Evolutionary conservation across 129 eudicot species (phyloP).

Genomic region (Erigeron canadensis): DNA sequence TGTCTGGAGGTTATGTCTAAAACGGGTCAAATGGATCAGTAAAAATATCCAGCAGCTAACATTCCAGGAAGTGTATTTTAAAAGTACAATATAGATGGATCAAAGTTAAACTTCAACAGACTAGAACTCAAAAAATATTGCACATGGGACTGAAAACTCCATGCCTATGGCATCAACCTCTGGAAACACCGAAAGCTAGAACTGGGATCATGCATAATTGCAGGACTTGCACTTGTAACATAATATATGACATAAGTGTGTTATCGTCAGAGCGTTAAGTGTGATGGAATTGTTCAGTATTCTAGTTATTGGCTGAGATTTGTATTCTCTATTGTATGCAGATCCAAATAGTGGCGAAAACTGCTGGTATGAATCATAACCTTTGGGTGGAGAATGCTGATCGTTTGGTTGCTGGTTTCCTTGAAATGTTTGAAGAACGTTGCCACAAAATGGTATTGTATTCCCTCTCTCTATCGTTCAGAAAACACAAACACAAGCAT

Average conservation of each 20-base stretch:
- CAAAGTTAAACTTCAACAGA: too few species aligned
- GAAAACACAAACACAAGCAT: conserved; percentile 1
- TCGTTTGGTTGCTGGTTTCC: conserved; percentile 97
- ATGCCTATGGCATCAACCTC: too few species aligned
- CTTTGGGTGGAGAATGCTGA: conserved; percentile 98
- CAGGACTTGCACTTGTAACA: neutral
- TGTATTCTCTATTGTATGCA: conserved; percentile 30
- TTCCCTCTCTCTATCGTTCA: conserved; percentile 3
- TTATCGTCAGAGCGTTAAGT: neutral
- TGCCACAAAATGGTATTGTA: conserved; percentile 87
- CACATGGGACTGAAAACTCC: too few species aligned
- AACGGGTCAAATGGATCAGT: too few species aligned
- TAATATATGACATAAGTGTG: neutral
- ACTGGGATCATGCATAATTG: neutral
- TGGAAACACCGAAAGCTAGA: too few species aligned
- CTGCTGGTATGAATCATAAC: conserved; percentile 60
- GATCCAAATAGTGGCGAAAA: conserved; percentile 84
- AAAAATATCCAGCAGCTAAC: too few species aligned
- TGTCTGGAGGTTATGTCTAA: too few species aligned
- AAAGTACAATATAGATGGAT: too few species aligned
- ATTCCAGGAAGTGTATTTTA: too few species aligned
- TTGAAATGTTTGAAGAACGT: conserved; percentile 97
- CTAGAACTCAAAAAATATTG: too few species aligned
- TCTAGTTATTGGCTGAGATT: neutral
- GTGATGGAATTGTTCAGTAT: neutral